These are phyloP conservation scores for Amanita muscaria DNA, from an alignment of 768 basidiomycete species.

Conservation along the genomic window DNA sequence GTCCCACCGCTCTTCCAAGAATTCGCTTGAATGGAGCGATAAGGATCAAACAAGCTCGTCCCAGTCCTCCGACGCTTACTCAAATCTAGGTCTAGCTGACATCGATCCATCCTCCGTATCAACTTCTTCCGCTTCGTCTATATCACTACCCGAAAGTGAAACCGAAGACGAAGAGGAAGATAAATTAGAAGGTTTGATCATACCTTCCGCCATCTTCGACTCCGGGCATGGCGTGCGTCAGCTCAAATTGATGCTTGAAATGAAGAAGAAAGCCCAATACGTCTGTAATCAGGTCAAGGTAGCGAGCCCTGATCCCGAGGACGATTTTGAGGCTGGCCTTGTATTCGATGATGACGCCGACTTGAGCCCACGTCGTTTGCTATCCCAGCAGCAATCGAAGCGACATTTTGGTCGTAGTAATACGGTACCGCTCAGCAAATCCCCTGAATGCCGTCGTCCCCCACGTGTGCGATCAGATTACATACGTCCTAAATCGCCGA, in stretches of 20 bases:
- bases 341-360: constrained; percentile 78
- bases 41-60: constrained; percentile 76
- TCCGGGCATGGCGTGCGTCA: constrained; percentile 50
- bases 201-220: constrained; percentile 70
- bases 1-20: constrained; percentile 71
- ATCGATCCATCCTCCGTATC: constrained; percentile 67
- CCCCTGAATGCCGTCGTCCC: constrained; percentile 49
- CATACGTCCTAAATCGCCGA: constrained; percentile 67
- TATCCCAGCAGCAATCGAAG: constrained; percentile 36
- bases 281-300: constrained; percentile 33
- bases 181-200: constrained; percentile 72
- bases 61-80: constrained; percentile 83
- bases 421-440: constrained; percentile 45
- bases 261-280: constrained; percentile 45
- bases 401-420: constrained; percentile 45
- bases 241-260: constrained; percentile 42
- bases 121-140: constrained; percentile 54
- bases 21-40: constrained; percentile 80
- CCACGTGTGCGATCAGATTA: constrained; percentile 53
- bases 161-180: constrained; percentile 68
- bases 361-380: constrained; percentile 69
- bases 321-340: constrained; percentile 81
- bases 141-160: constrained; percentile 61
- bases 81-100: constrained; percentile 67
- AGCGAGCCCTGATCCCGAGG: constrained; percentile 59